Conservation (phyloP, 495 filamentous ascomycete genomes). For the Trichoderma erinaceum region DNA sequence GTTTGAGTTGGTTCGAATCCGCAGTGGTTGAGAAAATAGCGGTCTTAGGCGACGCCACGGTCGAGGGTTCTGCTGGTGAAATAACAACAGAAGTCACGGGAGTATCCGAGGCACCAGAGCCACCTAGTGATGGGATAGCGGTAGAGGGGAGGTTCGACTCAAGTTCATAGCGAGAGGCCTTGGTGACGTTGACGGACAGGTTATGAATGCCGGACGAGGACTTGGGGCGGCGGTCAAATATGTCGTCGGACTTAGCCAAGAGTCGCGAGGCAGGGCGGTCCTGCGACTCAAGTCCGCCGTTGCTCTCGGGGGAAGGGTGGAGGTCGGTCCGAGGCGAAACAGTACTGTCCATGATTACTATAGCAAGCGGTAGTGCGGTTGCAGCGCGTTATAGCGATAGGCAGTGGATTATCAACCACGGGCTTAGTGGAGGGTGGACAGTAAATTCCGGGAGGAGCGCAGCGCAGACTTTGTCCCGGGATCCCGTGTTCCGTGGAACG, state of each 20-base stretch:
- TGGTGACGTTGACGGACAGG: constrained; percentile 12
- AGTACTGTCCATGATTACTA: constrained; percentile 4
- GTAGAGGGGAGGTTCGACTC: constrained; percentile 6
- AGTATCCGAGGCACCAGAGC: background rate
- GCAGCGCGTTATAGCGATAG: background rate
- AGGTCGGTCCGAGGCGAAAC: constrained; percentile 12
- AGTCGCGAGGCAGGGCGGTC: constrained; percentile 5
- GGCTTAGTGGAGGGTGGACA: background rate
- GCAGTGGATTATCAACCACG: constrained; percentile 9
- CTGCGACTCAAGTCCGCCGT: constrained; percentile 8
- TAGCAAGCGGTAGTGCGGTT: background rate
- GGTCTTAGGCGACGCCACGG: constrained; percentile 3
- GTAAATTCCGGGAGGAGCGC: background rate
- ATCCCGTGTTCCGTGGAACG: background rate
- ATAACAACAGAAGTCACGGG: background rate
- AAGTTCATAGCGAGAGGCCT: constrained; percentile 3
- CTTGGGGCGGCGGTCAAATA: constrained; percentile 9
- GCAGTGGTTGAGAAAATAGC: background rate
- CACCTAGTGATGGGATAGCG: constrained; percentile 12
- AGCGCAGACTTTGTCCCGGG: background rate
- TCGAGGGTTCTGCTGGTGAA: background rate
- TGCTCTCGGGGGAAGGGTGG: constrained; percentile 6
- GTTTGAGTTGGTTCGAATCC: background rate
- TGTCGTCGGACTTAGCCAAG: constrained; percentile 11
- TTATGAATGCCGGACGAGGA: constrained; percentile 11